A percentile compares a stretch with the other conserved stretches of the same genome.
Conservation (phyloP, 768 basidiomycete genomes). For the Boletus rubescentipes region DNA sequence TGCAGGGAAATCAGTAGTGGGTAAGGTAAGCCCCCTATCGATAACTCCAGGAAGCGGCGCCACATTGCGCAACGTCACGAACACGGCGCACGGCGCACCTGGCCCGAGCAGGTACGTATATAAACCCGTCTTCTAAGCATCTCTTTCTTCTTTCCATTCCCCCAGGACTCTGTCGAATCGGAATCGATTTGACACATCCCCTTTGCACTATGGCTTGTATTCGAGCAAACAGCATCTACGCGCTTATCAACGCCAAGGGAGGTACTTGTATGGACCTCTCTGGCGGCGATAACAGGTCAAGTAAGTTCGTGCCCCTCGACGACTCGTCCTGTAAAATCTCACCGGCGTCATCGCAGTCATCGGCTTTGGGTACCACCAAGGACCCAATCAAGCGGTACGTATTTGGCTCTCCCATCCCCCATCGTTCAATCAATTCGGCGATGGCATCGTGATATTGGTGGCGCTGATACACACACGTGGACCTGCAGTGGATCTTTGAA, state of each 20-base stretch:
- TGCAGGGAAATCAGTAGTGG: too few relatives aligned
- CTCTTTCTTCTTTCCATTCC: background rate
- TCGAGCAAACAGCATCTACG: slow-evolving; percentile 40
- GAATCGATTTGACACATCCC: background rate
- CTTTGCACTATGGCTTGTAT: slow-evolving; percentile 25
- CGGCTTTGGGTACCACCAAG: slow-evolving; percentile 44
- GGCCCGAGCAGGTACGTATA: too few relatives aligned
- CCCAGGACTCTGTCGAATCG: background rate
- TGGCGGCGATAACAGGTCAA: slow-evolving; percentile 46
- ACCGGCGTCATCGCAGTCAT: slow-evolving; percentile 37
- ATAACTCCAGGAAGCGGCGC: too few relatives aligned
- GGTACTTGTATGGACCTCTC: slow-evolving; percentile 58
- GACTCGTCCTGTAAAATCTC: background rate
- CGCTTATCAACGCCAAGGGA: slow-evolving; percentile 50
- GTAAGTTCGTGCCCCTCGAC: slow-evolving; percentile 29
- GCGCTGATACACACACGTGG: too few relatives aligned
- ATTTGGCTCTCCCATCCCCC: too few relatives aligned
- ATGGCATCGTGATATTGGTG: too few relatives aligned
- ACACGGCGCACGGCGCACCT: too few relatives aligned
- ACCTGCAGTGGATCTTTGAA: slow-evolving; percentile 47
- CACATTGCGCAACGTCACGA: too few relatives aligned
- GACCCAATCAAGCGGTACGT: slow-evolving; percentile 50
- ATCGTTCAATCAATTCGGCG: background rate
- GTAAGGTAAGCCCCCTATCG: too few relatives aligned
- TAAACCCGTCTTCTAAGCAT: background rate